A percentile compares a stretch with the other conserved stretches of the same genome.
Evolutionary conservation across 257 asterid species (phyloP).

Genomic region (Avicennia marina): DNA sequence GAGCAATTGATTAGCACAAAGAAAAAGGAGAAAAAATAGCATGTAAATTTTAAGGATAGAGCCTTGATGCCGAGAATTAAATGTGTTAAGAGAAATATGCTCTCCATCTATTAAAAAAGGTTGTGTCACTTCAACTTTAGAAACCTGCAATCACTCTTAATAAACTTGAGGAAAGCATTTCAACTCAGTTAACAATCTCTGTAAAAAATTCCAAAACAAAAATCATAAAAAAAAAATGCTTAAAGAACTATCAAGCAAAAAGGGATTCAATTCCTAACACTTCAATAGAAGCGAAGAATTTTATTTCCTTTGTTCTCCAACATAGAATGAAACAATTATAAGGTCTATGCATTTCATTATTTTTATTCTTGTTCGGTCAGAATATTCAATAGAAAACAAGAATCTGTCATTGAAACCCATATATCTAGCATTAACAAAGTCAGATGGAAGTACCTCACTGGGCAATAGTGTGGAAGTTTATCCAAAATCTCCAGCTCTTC

Average conservation of each 20-base stretch:
- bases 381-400: not conserved
- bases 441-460: conserved; percentile 59
- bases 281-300: no score
- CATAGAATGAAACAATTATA: not conserved
- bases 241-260: no score
- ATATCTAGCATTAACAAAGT: not conserved
- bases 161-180: conserved; percentile 3
- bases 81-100: not conserved
- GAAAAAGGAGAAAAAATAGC: not conserved
- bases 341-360: not conserved
- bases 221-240: not conserved
- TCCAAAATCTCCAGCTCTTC: conserved; percentile 97
- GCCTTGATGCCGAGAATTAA: not conserved
- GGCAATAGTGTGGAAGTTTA: conserved; percentile 97
- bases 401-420: not conserved
- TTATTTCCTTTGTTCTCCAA: not conserved
- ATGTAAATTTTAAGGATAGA: not conserved
- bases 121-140: not conserved
- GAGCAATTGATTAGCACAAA: not conserved
- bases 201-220: not conserved
- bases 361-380: not conserved
- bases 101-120: not conserved
- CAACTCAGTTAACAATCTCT: not conserved
- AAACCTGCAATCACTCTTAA: not conserved
- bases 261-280: no score